Base-by-base conservation (phyloP, 495 filamentous ascomycete genomes). In the Amorphotheca resinae region DNA sequence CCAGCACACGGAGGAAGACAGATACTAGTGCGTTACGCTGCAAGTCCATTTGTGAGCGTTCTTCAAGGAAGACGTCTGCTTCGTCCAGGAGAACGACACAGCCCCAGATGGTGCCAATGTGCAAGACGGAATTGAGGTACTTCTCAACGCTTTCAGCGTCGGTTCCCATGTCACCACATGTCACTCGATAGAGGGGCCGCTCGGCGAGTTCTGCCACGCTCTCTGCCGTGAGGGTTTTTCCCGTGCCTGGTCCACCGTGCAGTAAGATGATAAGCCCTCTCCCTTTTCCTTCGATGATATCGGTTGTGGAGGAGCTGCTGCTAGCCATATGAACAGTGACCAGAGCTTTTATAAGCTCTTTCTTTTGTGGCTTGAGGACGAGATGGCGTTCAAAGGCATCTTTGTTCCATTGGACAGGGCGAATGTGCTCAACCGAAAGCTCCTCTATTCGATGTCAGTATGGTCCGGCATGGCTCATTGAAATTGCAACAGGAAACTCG, bases 151-250 rank as follows among this genome's bases (percentile, higher is more conserved):
- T 46, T 0, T 52, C 49, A 0, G 68, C 61, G 16, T 63, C 53
- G 4, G 58, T 69, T 0, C 71, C 69, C 0, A 77, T 59, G 30
- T 76, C 71, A 2, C 71, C 72, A 11, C 64, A 66, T 8, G 65
- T 69, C 3, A 77, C 63, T 0, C 55, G 45, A 42, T 68, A 72
- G 0, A 77, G 60, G 1, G 73, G 71, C 22, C 59, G 62, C n/a
- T 64, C 42, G 4, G 61, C 60, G 18, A 65, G 42, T 46, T 73
- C 68, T 0, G 73, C 69, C 0, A 74, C 60, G 20, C 55, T 54
- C 35, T 64, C 63, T 1, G 70, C 70, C 0, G 72, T 76, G 0
- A 68, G 46, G 1, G 73, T 75, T 44, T 78, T 76, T 0, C 72
- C 71, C 3, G 63, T 63, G 0, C 70, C 70, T 0, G 71, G 69